Base-by-base conservation (phyloP, 202 grass and related monocot species). In the Carex sylvatica region DNA sequence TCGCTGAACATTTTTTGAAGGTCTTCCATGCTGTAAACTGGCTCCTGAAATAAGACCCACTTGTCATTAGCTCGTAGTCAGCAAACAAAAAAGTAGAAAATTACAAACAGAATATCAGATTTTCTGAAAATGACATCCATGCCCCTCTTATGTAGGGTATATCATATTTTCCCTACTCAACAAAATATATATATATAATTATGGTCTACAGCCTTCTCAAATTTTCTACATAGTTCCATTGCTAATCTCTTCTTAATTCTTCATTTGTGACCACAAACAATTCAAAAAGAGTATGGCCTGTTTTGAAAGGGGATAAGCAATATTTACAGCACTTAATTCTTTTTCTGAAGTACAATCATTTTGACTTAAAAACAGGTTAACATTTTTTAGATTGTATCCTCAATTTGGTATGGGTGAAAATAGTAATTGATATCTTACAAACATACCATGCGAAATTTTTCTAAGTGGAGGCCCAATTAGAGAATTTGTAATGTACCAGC, bases 1-100 rank as follows among this genome's bases (percentile, higher is more conserved):
- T 88, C 92, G 4, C 83, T 76, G 33, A 98, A 83, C 95, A 95
- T 93, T 64, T 81, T 74, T 7, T 86, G 89, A 53, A 98, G 90
- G 44, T 98, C 88, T 19, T 58, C 84, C 8, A 98, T 80, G 64
- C 86, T 87, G 47, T 86, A 87, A 63, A 88, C 82, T 0, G 80
- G 88, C 61, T 88, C 87, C 90, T 97, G 46, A 18, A 1, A 13
- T 65, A 3, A 12, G 23, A 47, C 20, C 11, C 31, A 47, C 12
- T 9, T 47, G 40, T 6, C 40, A 46, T 64, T 18, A 65, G 42
- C 24, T 64, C 10, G 7, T 40, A 5, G 20, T 23, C 24, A 61
- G 24, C 4, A 68, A 24, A 40, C 2, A 22, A 60, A 75, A 38
- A 80, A 5, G 13, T 46, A 78, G n/a, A 49, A 11, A 16, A 18